Conservation (phyloP, 108 stramenopile genomes). For the Cyclotella sp. region DNA sequence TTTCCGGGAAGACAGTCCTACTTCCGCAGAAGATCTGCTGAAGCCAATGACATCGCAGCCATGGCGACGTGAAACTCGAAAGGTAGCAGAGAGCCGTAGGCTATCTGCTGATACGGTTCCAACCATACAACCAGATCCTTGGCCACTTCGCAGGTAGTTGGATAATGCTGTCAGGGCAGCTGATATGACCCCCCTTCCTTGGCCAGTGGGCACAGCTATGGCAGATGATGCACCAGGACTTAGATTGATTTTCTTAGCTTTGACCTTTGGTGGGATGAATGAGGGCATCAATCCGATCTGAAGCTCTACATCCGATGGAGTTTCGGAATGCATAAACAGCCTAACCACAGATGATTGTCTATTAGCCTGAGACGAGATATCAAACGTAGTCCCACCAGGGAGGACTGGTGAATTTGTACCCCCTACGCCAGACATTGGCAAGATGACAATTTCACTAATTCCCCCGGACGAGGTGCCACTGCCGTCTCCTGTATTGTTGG, state of each 20-base stretch:
- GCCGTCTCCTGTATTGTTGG: constrained; percentile 1
- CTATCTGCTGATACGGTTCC: constrained; percentile 24
- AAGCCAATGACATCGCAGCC: constrained; percentile 68
- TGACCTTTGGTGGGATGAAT: constrained; percentile 43
- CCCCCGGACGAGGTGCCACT: constrained; percentile 58
- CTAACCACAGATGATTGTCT: constrained; percentile 42
- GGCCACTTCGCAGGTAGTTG: constrained; percentile 50
- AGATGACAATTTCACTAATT: constrained; percentile 70
- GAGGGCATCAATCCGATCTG: constrained; percentile 70
- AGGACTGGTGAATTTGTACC: constrained; percentile 50
- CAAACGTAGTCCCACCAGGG: constrained; percentile 81
- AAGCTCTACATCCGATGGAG: constrained; percentile 77
- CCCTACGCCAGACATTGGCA: constrained; percentile 61
- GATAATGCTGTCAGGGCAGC: constrained; percentile 42
- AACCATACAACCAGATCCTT: constrained; percentile 34
- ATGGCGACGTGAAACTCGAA: constrained; percentile 42
- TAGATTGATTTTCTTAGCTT: neutral
- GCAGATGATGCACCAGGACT: constrained; percentile 31
- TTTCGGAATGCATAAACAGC: constrained; percentile 73
- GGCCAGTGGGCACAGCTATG: constrained; percentile 31
- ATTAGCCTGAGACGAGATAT: constrained; percentile 52
- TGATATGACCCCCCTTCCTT: constrained; percentile 46
- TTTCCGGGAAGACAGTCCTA: neutral
- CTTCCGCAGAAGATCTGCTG: constrained; percentile 67
- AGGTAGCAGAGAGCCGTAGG: constrained; percentile 33